Percentiles rank a stretch among this genome's conserved stretches.
These are phyloP conservation scores for Eucalyptus cloeziana DNA, from an alignment of 345 rosid species.

Conservation along the genomic window DNA sequence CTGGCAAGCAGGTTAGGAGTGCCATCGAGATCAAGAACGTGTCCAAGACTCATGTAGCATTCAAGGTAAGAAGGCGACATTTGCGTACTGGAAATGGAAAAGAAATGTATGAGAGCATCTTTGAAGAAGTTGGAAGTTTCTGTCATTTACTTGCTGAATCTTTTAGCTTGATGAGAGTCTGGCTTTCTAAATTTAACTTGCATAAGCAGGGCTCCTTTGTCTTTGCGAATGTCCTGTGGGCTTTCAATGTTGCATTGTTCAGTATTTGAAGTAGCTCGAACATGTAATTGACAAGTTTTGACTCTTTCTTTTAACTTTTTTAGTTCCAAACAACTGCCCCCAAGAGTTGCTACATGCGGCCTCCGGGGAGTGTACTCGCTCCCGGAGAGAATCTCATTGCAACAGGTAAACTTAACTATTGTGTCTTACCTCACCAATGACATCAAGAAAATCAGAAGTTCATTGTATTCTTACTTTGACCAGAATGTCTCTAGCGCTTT, in stretches of 20 bases:
- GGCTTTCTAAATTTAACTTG: background rate
- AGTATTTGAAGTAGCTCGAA: background rate
- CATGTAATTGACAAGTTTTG: background rate
- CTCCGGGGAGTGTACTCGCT: slow-evolving; percentile 61
- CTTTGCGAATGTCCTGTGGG: background rate
- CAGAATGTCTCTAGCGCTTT: background rate
- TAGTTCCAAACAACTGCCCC: slow-evolving; percentile 85
- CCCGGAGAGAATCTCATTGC: slow-evolving; percentile 65
- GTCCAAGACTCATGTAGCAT: slow-evolving; percentile 56
- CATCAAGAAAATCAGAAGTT: background rate
- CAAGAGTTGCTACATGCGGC: slow-evolving; percentile 77
- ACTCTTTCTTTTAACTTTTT: background rate
- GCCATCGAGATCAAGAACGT: slow-evolving; percentile 58
- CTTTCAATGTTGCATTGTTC: background rate
- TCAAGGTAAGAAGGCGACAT: slow-evolving; percentile 33
- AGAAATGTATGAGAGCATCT: background rate
- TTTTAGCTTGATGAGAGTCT: background rate
- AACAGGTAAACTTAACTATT: slow-evolving; percentile 23
- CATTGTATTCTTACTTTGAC: background rate
- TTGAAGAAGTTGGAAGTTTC: background rate
- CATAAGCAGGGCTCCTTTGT: background rate
- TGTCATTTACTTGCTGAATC: background rate
- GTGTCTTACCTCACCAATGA: background rate
- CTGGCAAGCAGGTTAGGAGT: slow-evolving; percentile 61
- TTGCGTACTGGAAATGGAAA: background rate